phyloP scores from a whole-genome alignment of 2,329 filamentous ascomycete species.

The Verticillium tricorpus region DNA sequence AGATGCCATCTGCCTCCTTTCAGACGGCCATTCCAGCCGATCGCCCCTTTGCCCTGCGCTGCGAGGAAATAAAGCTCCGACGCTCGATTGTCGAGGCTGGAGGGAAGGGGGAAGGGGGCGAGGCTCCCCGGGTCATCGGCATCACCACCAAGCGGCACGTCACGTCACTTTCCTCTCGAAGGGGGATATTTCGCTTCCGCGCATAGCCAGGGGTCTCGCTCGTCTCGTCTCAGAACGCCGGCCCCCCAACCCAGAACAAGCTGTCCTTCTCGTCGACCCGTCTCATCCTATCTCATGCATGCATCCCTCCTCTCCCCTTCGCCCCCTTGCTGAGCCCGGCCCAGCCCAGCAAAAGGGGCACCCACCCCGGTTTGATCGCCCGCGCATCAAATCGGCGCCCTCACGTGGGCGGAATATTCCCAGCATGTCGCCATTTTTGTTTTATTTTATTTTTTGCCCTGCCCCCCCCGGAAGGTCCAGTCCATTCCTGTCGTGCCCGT shows the following conservation, averaged over 20 bases:
- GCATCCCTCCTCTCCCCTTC: neutral
- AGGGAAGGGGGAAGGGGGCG: neutral
- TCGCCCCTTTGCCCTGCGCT: neutral
- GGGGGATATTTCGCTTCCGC: neutral
- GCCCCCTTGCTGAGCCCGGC: neutral
- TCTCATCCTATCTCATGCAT: neutral
- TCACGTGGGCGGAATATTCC: neutral
- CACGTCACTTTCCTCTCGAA: neutral
- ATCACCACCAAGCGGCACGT: neutral
- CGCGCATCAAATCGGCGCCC: neutral
- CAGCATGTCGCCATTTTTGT: neutral
- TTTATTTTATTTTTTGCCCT: neutral
- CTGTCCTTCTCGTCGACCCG: neutral
- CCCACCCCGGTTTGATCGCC: neutral
- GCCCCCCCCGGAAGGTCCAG: neutral
- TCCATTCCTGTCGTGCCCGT: neutral
- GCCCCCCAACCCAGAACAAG: neutral
- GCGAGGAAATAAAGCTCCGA: neutral
- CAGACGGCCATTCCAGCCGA: neutral
- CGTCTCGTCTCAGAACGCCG: neutral
- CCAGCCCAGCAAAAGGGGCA: neutral
- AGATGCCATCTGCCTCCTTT: neutral
- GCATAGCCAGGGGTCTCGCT: neutral
- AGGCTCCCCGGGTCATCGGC: neutral
- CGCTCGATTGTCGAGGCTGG: neutral